A percentile compares a stretch with the other conserved stretches of the same genome.
Conservation (phyloP, 192 early-diverging fungal species). For the Phlyctochytrium bullatum region DNA sequence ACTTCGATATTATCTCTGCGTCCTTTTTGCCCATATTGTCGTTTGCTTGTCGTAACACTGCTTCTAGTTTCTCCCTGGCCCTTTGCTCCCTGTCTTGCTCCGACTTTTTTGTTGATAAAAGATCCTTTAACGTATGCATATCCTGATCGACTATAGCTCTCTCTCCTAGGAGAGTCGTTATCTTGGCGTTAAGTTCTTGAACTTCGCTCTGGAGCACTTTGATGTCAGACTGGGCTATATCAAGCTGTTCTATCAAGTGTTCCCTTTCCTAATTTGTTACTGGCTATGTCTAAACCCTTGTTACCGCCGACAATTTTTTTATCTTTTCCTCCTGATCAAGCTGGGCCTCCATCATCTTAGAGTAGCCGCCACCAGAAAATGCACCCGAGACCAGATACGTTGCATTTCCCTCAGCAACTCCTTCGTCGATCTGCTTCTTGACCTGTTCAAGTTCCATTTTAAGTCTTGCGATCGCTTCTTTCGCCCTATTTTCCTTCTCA, state of each 20-base stretch:
- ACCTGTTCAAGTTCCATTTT: constrained; percentile 41
- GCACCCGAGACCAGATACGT: not conserved
- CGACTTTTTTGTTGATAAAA: constrained; percentile 48
- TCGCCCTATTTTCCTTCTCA: constrained; percentile 45
- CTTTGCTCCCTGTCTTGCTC: constrained; percentile 50
- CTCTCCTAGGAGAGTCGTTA: constrained; percentile 29
- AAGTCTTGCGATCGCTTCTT: constrained; percentile 43
- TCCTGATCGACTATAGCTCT: constrained; percentile 36
- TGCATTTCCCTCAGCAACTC: not conserved
- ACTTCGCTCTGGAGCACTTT: constrained; percentile 29
- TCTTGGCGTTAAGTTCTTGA: constrained; percentile 24
- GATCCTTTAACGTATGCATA: constrained; percentile 48
- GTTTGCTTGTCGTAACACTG: constrained; percentile 19
- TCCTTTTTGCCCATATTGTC: constrained; percentile 39
- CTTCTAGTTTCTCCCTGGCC: constrained; percentile 49
- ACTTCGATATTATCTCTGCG: constrained; percentile 34
- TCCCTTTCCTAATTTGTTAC: constrained; percentile 42
- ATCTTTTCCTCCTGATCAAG: constrained; percentile 45
- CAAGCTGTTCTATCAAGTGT: constrained; percentile 29
- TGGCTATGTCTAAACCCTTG: no score
- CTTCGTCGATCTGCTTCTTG: constrained; percentile 21
- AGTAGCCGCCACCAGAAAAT: constrained; percentile 18
- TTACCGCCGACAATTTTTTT: constrained; percentile 21
- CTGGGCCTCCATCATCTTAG: constrained; percentile 42
- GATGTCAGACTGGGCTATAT: constrained; percentile 20